Conservation (phyloP, 2,329 filamentous ascomycete genomes). For the Neobulgaria alba region DNA sequence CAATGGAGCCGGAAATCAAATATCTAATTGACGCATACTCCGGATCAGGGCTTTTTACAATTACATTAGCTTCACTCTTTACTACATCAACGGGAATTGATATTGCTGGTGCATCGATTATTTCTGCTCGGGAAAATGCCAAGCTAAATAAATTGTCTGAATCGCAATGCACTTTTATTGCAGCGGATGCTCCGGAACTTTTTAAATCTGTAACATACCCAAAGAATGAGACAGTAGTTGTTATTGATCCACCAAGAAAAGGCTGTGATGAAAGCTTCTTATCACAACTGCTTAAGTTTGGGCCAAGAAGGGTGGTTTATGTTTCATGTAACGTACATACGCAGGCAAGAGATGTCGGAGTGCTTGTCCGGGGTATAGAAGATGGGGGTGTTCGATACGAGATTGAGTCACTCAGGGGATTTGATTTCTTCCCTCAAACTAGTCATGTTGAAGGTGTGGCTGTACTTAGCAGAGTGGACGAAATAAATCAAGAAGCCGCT, state of each 20-base stretch:
- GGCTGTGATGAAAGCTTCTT: slow-evolving; percentile 86
- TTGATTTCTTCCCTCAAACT: slow-evolving; percentile 95
- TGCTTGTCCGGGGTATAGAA: slow-evolving; percentile 65
- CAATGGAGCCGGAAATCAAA: slow-evolving; percentile 45
- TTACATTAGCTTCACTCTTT: slow-evolving; percentile 81
- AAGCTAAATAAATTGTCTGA: slow-evolving; percentile 59
- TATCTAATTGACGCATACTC: slow-evolving; percentile 98
- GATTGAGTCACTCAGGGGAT: slow-evolving; percentile 84
- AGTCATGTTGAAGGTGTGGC: slow-evolving; percentile 62
- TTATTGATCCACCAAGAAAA: slow-evolving; percentile 94
- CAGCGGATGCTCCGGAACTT: slow-evolving; percentile 75
- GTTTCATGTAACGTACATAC: slow-evolving; percentile 98
- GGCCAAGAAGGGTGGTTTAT: slow-evolving; percentile 75
- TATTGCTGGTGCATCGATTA: slow-evolving; percentile 71
- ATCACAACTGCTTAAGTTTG: slow-evolving; percentile 68
- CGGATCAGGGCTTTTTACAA: slow-evolving; percentile 92
- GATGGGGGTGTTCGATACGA: slow-evolving; percentile 51
- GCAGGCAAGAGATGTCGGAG: slow-evolving; percentile 85
- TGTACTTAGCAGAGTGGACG: slow-evolving; percentile 50
- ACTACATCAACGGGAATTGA: slow-evolving; percentile 83
- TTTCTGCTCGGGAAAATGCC: slow-evolving; percentile 72
- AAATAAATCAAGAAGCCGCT: slow-evolving; percentile 3
- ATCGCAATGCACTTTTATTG: slow-evolving; percentile 72
- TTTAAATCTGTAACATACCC: slow-evolving; percentile 71
- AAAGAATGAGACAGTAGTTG: slow-evolving; percentile 77